These are phyloP conservation scores for Polytolypa hystricis DNA, from an alignment of 2,329 filamentous ascomycete genomes.

Conservation along the genomic window DNA sequence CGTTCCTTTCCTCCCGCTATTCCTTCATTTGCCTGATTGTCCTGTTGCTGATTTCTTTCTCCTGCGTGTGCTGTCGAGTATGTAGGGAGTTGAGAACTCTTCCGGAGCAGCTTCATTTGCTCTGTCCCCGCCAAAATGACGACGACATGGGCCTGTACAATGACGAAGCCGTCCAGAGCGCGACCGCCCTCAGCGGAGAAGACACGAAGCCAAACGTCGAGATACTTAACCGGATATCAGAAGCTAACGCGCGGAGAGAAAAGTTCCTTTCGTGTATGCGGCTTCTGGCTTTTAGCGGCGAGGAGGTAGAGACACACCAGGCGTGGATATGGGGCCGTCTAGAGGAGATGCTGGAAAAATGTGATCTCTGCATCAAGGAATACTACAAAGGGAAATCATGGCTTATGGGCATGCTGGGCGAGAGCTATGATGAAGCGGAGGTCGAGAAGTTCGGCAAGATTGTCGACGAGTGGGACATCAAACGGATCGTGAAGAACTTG, in stretches of 20 bases:
- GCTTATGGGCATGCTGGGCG: constrained; percentile 51
- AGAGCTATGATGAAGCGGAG: constrained; percentile 40
- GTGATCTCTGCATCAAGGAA: constrained; percentile 59
- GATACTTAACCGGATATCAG: constrained; percentile 37
- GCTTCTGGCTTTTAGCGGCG: constrained; percentile 55
- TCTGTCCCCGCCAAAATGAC: constrained; percentile 54
- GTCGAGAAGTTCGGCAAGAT: constrained; percentile 43
- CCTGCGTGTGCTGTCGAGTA: too few relatives aligned
- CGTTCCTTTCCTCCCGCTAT: background rate
- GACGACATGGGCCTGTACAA: constrained; percentile 55
- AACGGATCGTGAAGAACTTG: constrained; percentile 50
- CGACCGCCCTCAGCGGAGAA: constrained; percentile 25
- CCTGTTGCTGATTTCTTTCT: too few relatives aligned
- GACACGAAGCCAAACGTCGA: constrained; percentile 32
- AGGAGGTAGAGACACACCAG: constrained; percentile 49
- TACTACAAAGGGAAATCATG: constrained; percentile 60
- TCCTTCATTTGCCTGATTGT: too few relatives aligned
- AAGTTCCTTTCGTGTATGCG: constrained; percentile 57
- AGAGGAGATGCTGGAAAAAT: constrained; percentile 49
- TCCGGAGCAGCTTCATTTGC: constrained; percentile 46
- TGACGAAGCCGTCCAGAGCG: constrained; percentile 22
- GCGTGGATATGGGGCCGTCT: constrained; percentile 48
- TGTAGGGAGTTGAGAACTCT: constrained; percentile 34
- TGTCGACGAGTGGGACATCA: constrained; percentile 50
- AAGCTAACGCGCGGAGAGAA: constrained; percentile 46